Percentiles rank a stretch among this genome's conserved stretches.
Conservation (phyloP, 2,329 filamentous ascomycete genomes). For the Drechslerella coelobrocha region DNA sequence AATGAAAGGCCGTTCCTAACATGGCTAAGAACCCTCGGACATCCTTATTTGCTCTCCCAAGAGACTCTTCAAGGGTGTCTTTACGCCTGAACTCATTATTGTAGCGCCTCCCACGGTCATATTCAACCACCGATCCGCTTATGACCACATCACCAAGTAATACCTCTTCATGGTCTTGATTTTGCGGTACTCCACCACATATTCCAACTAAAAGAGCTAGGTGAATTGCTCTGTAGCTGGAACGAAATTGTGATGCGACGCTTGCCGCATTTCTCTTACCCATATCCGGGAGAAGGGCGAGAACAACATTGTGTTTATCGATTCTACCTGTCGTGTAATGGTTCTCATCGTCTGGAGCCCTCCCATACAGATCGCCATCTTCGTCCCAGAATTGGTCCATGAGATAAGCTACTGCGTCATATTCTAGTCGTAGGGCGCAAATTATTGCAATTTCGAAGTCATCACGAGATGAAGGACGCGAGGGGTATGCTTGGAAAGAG, state of each 20-base stretch:
- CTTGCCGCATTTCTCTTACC: conserved; percentile 55
- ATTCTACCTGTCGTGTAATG: conserved; percentile 57
- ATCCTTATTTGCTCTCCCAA: conserved; percentile 53
- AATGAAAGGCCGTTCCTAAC: conserved; percentile 50
- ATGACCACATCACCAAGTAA: conserved; percentile 53
- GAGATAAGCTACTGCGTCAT: conserved; percentile 54
- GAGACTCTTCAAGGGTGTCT: conserved; percentile 50
- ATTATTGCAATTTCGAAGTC: conserved; percentile 58
- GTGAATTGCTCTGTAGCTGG: conserved; percentile 56
- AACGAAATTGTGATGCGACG: conserved; percentile 54
- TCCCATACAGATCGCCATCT: conserved; percentile 21
- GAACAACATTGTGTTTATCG: conserved; percentile 57
- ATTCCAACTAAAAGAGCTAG: conserved; percentile 58
- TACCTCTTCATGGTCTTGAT: conserved; percentile 23
- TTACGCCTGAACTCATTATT: conserved; percentile 51
- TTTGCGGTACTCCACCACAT: conserved; percentile 57
- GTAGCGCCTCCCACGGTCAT: conserved; percentile 54
- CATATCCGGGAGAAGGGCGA: conserved; percentile 56
- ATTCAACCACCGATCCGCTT: conserved; percentile 53
- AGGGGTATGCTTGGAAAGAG: not conserved
- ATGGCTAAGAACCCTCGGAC: conserved; percentile 55
- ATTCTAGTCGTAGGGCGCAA: conserved; percentile 57
- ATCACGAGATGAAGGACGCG: conserved; percentile 33
- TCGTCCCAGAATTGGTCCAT: conserved; percentile 56
- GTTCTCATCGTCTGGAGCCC: conserved; percentile 53